These are phyloP conservation scores for Botrytis medusae DNA, from an alignment of 2,329 filamentous ascomycete genomes.

Conservation along the genomic window DNA sequence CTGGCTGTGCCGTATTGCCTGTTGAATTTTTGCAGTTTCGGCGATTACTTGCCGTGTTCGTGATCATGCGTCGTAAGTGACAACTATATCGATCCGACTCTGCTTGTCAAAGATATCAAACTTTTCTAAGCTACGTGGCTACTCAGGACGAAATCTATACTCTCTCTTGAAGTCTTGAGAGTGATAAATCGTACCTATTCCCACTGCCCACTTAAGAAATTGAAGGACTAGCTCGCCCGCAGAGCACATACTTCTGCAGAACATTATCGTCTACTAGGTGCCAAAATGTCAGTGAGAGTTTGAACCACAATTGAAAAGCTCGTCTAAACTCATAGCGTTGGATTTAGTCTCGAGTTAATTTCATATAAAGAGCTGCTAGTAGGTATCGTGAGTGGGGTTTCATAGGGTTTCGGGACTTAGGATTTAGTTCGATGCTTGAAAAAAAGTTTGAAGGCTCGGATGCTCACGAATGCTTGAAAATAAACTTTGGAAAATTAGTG, in stretches of 20 bases:
- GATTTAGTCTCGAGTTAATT: too few species aligned
- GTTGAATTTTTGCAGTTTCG: background rate
- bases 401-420: background rate
- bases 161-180: background rate
- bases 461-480: too few species aligned
- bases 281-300: background rate
- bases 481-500: too few species aligned
- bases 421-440: background rate
- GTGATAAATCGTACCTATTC: background rate
- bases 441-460: background rate
- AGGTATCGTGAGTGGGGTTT: too few species aligned
- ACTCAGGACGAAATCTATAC: background rate
- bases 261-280: background rate
- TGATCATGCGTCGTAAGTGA: background rate
- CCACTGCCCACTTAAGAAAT: rapidly evolving
- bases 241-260: background rate
- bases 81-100: background rate
- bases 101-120: background rate
- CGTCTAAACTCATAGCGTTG: background rate
- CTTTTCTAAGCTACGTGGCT: background rate
- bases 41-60: background rate
- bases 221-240: background rate
- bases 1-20: too few species aligned
- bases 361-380: background rate
- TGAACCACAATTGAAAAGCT: background rate